phyloP scores from a whole-genome alignment of 345 rosid genomes.

The Capsella bursapastoris region DNA sequence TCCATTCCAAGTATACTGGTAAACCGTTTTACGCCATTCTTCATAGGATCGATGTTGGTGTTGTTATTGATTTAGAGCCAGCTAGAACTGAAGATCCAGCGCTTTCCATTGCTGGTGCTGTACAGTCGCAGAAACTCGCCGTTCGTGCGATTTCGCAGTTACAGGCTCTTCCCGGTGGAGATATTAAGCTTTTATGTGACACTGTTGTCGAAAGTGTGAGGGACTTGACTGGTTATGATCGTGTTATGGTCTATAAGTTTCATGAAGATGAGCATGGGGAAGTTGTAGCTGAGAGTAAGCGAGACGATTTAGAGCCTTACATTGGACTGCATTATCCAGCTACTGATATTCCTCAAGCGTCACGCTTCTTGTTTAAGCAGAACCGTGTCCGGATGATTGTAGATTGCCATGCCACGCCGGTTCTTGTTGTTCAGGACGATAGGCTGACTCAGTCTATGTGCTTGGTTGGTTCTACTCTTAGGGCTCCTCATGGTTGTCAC shows the following conservation, averaged over 20 bases:
- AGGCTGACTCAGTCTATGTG: conserved; percentile 85
- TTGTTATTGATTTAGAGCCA: conserved; percentile 96
- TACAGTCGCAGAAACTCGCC: conserved; percentile 93
- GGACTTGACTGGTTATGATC: conserved; percentile 89
- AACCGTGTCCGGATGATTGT: conserved; percentile 97
- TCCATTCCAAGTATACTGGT: conserved; percentile 82
- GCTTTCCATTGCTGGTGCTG: conserved; percentile 94
- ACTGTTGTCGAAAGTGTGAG: conserved; percentile 89
- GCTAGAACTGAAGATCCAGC: conserved; percentile 96
- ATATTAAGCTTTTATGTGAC: conserved; percentile 82
- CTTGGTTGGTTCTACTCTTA: conserved; percentile 95
- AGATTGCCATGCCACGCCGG: conserved; percentile 75
- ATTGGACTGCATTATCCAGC: conserved; percentile 96
- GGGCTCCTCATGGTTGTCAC: conserved; percentile 97
- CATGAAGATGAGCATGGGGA: conserved; percentile 99
- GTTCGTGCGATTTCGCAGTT: conserved; percentile 89
- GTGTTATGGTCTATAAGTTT: conserved; percentile 98
- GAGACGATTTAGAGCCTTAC: conserved; percentile 86
- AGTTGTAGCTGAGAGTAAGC: conserved; percentile 89
- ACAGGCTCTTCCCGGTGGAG: conserved; percentile 96
- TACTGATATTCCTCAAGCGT: conserved; percentile 97
- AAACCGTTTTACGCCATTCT: conserved; percentile 89
- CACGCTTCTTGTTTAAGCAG: conserved; percentile 92
- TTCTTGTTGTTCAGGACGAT: conserved; percentile 71
- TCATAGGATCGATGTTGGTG: conserved; percentile 93